These are phyloP conservation scores for Boletales sp. DNA, from an alignment of 768 basidiomycete species.

Conservation along the genomic window DNA sequence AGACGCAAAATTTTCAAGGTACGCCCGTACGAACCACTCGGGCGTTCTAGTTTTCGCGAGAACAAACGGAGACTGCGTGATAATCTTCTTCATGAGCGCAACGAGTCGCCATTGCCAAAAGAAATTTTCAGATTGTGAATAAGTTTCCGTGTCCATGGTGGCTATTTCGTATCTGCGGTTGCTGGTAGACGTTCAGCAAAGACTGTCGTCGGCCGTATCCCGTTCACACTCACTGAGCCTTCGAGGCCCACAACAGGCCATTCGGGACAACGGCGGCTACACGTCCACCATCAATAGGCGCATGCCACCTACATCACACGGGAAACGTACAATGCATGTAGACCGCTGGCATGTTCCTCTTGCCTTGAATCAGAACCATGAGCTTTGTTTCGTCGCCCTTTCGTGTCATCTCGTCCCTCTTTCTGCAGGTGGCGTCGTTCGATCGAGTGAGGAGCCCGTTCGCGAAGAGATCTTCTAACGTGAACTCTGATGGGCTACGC, in stretches of 20 bases:
- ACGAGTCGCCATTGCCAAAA: conserved; percentile 49
- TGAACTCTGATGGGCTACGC: conserved; percentile 26
- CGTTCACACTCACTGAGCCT: conserved; percentile 22
- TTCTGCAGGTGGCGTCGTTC: conserved; percentile 13
- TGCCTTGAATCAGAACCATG: conserved; percentile 41
- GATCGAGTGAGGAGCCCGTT: conserved; percentile 14
- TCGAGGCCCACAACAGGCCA: conserved; percentile 32
- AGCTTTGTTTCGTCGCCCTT: conserved; percentile 22
- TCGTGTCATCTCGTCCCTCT: not conserved
- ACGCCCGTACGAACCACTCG: conserved; percentile 47
- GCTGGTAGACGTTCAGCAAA: conserved; percentile 24
- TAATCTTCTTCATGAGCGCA: conserved; percentile 44
- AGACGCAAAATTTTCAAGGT: conserved; percentile 30
- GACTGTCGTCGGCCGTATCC: not conserved
- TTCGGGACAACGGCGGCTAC: conserved; percentile 28
- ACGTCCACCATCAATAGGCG: not conserved
- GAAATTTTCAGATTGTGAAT: conserved; percentile 43
- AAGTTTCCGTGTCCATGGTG: conserved; percentile 45
- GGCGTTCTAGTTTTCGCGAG: conserved; percentile 40
- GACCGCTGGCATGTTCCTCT: conserved; percentile 36
- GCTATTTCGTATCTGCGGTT: conserved; percentile 42
- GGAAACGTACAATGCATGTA: conserved; percentile 39
- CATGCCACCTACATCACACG: not conserved
- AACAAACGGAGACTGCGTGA: conserved; percentile 31
- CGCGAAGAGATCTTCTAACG: conserved; percentile 34